These are phyloP conservation scores for Leccinum truebloodii DNA, from an alignment of 768 basidiomycete species.

Conservation along the genomic window DNA sequence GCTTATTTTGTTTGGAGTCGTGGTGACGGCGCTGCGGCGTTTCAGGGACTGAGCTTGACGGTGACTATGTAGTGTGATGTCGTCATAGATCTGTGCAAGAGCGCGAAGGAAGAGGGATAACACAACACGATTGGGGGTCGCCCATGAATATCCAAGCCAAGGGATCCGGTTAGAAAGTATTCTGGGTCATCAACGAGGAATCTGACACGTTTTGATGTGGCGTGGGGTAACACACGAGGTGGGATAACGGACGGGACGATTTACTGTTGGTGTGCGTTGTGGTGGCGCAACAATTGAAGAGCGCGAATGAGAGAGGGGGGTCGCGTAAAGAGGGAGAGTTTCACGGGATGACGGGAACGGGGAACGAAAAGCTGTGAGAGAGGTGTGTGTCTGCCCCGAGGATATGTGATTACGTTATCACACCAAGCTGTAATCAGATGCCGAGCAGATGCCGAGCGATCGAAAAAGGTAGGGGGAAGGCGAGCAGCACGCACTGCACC, in stretches of 20 bases:
- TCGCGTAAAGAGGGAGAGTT: background rate
- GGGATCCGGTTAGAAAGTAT: background rate
- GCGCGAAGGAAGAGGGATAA: background rate
- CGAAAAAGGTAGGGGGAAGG: conserved; percentile 5
- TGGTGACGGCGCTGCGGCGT: conserved; percentile 29
- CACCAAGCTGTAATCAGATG: conserved; percentile 23
- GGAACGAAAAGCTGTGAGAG: conserved; percentile 3
- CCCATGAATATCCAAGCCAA: background rate
- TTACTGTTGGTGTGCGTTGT: background rate
- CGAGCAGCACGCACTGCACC: conserved; percentile 10
- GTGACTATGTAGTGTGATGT: conserved; percentile 11
- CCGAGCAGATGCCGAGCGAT: conserved; percentile 6
- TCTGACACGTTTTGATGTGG: conserved; percentile 30
- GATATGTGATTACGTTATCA: conserved; percentile 14
- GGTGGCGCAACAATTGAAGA: conserved; percentile 7
- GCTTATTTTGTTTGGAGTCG: conserved; percentile 16
- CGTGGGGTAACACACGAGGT: conserved; percentile 20
- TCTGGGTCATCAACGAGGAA: conserved; percentile 1
- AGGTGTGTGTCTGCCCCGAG: background rate
- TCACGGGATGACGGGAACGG: conserved; percentile 8
- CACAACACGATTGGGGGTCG: background rate
- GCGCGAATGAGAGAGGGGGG: background rate
- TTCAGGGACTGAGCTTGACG: conserved; percentile 17
- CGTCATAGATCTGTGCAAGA: conserved; percentile 4
- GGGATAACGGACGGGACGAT: background rate